Conservation (phyloP, 2,329 filamentous ascomycete species). For the Ophiosphaerella narmari region DNA sequence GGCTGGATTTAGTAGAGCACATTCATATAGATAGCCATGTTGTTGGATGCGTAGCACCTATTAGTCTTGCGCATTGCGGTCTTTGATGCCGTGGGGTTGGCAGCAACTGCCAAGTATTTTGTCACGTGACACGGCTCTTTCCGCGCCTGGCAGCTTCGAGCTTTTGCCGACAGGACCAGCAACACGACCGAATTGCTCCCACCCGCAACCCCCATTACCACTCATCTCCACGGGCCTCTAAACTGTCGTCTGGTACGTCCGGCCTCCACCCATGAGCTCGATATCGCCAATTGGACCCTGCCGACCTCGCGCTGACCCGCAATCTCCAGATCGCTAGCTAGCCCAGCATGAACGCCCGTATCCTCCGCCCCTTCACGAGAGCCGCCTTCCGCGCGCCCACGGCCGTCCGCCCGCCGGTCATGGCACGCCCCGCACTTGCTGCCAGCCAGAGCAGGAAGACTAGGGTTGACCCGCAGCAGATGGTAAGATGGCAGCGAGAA, state of each 20-base stretch:
- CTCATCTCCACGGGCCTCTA: slow-evolving; percentile 40
- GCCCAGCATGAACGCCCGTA: slow-evolving; percentile 49
- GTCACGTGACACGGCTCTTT: slow-evolving; percentile 31
- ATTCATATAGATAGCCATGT: too few species aligned
- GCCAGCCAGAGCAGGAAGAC: slow-evolving; percentile 45
- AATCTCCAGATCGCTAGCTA: slow-evolving; percentile 22
- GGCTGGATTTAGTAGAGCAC: neutral
- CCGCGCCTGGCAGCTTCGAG: slow-evolving; percentile 27
- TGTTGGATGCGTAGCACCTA: too few species aligned
- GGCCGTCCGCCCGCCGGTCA: slow-evolving; percentile 38
- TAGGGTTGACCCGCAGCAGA: slow-evolving; percentile 38
- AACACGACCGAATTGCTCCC: slow-evolving; percentile 29
- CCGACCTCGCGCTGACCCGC: slow-evolving; percentile 36
- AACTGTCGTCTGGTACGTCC: slow-evolving; percentile 38
- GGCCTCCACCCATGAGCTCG: slow-evolving; percentile 19
- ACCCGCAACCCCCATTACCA: slow-evolving; percentile 39
- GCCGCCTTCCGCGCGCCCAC: slow-evolving; percentile 46
- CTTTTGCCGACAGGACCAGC: slow-evolving; percentile 36
- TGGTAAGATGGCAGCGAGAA: slow-evolving; percentile 25
- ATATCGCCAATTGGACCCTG: slow-evolving; percentile 31
- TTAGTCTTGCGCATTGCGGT: too few species aligned
- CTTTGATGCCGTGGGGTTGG: neutral
- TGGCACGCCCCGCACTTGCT: slow-evolving; percentile 43
- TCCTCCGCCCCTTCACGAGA: slow-evolving; percentile 49
- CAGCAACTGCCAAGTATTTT: slow-evolving; percentile 11